Base-by-base conservation (phyloP, 179 eudicot genomes). In the Actinidia polygama region DNA sequence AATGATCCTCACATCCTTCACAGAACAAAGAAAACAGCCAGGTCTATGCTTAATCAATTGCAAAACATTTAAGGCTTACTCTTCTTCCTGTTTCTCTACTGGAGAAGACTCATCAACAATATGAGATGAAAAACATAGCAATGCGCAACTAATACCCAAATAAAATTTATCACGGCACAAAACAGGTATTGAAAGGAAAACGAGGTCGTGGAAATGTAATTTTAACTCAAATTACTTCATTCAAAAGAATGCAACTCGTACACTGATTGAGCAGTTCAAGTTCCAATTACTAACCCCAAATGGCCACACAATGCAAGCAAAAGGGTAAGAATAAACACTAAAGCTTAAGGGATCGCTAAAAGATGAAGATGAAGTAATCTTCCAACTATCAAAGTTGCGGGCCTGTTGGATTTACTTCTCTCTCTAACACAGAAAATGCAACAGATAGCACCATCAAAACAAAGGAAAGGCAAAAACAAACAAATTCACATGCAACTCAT, bases 131-230 rank as follows among this genome's bases (percentile, higher is more conserved):
- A 67, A 66, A 66, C 16, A 14, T 26, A 5, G 55, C 16, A 16
- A 26, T 61, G 30, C 15, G 55, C 18, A 49, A 14, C 77, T 12
- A 78, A 46, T 58, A 21, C 26, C 26, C 30, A 47, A 6, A 49
- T 46, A 40, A 68, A 58, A 83, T 57, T 67, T 57, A 53, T 9
- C 73, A 69, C 10, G 46, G 5, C 70, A 55, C 24, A 66, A 49
- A 62, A 78, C 47, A 77, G 47, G 40, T 75, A 68, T 70, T 59
- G 15, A 21, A 19, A 10, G 14, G 46, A 51, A 53, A 81, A 63
- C 36, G 78, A 30, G 2, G 18, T 24, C 15, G 3, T 53, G 19
- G 84, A 75, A 66, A 18, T 73, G 79, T 50, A 21, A 49, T 6
- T 18, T 63, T 12, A 11, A 50, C 10, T 62, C 15, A 14, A 64